Evolutionary conservation across 768 basidiomycete species (phyloP), one percentile per base, ranked within the genome.

Genomic region (Hericium coralloides): DNA sequence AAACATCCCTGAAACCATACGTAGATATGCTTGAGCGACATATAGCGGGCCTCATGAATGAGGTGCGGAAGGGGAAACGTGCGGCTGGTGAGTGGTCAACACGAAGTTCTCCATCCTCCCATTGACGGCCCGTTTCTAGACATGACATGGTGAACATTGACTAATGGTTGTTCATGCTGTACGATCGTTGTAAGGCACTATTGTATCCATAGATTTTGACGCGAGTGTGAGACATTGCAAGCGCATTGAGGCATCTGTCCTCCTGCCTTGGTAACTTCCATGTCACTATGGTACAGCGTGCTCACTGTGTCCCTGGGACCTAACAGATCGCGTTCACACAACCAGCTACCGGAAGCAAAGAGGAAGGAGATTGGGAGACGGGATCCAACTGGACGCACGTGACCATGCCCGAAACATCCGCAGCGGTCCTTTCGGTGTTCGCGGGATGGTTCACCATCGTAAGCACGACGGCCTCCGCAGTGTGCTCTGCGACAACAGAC

Each of bases 21-120:
- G 83, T 99, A 43, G 88, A 95, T 48, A 81, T 97, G 75, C 71
- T 98, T 61, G 90, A 98, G 58, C 78, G 78, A 65, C 92, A 98
- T 67, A 79, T 76, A 14, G 57, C 68, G 38, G 65, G 67, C 31
- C 67, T 87, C 26, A 81, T 85, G 81, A 76, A 79, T n/a, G 78
- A 81, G 59, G 75, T 76, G 49, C 69, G 82, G 60, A 73, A 65
- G 57, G 72, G 70, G 45, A 83, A 79, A 65, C 74, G 77, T 39
- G 76, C 72, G 48, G 66, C 69, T 68, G 76, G 74, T 74, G 52
- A 52, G 66, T 64, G 36, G 17, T 25, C 17, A 20, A n/a, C 14
- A 12, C 9, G 36, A 43, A 6, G 2, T 54, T 47, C 49, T 14
- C n/a, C n/a, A 17, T 31, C 43, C 12, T 48, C 14, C 22, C 5